Conservation (phyloP, 192 early-diverging fungal species). For the Podila minutissima region DNA sequence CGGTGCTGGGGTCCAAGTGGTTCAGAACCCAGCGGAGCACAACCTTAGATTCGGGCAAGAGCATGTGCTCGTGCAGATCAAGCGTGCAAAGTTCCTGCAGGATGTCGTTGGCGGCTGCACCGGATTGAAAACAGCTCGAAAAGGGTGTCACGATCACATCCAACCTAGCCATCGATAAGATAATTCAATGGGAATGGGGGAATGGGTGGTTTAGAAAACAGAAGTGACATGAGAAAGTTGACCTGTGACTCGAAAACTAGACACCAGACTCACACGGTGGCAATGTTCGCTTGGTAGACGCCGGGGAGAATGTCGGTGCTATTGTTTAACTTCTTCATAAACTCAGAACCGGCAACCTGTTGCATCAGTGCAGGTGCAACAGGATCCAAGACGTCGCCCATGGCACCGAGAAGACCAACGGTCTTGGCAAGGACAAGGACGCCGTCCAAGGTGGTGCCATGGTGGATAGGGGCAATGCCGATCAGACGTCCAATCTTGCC, state of each 20-base stretch:
- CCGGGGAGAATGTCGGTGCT: too few relatives aligned
- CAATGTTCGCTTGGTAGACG: too few relatives aligned
- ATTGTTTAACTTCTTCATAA: slow-evolving; percentile 27
- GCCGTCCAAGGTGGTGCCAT: slow-evolving; percentile 26
- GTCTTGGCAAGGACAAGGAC: slow-evolving; percentile 24
- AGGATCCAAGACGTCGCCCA: slow-evolving; percentile 14
- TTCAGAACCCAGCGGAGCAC: slow-evolving; percentile 5
- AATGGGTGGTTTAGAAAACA: too few relatives aligned
- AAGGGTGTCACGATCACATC: neutral
- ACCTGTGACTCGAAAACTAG: too few relatives aligned
- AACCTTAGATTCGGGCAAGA: neutral
- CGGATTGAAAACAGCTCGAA: slow-evolving; percentile 1
- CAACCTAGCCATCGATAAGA: too few relatives aligned
- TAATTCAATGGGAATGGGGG: too few relatives aligned
- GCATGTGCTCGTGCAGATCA: slow-evolving; percentile 1
- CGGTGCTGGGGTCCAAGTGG: slow-evolving; percentile 5
- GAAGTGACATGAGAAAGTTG: too few relatives aligned
- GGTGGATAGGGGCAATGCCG: slow-evolving; percentile 35
- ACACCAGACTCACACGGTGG: slow-evolving; percentile 2
- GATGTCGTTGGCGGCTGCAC: neutral
- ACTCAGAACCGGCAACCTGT: slow-evolving; percentile 6
- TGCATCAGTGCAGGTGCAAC: neutral
- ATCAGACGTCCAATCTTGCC: slow-evolving; percentile 32
- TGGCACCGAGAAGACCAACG: slow-evolving; percentile 3
- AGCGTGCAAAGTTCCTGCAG: slow-evolving; percentile 4